These are phyloP conservation scores for Rhynchosporium secalis DNA, from an alignment of 2,329 filamentous ascomycete species.

Conservation along the genomic window DNA sequence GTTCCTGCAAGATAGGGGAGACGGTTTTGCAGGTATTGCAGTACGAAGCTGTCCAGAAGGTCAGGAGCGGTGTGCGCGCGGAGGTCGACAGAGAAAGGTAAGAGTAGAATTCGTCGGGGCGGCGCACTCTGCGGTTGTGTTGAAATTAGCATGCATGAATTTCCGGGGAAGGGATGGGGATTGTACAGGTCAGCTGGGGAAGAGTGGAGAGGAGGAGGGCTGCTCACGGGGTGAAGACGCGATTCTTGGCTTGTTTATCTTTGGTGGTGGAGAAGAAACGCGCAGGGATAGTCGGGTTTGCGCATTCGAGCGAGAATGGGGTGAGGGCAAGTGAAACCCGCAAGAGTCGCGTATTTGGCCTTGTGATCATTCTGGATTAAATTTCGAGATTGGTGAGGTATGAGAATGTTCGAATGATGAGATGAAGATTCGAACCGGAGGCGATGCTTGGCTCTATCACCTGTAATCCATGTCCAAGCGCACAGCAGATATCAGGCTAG, in stretches of 20 bases:
- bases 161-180: not conserved
- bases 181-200: conserved; percentile 16
- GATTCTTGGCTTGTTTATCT: conserved; percentile 41
- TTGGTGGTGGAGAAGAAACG: conserved; percentile 29
- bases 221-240: conserved; percentile 46
- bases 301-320: not conserved
- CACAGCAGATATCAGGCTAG: too few relatives aligned
- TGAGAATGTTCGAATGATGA: not conserved
- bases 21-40: conserved; percentile 56
- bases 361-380: conserved; percentile 30
- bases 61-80: conserved; percentile 55
- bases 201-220: not conserved
- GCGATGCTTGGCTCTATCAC: not conserved
- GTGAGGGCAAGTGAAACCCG: conserved; percentile 17
- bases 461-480: too few relatives aligned
- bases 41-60: conserved; percentile 60
- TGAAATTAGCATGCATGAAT: conserved; percentile 11
- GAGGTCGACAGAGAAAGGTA: conserved; percentile 57
- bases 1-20: conserved; percentile 49
- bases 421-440: not conserved
- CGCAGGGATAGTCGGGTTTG: not conserved
- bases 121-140: conserved; percentile 50
- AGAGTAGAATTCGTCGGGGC: conserved; percentile 54
- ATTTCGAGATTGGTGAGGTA: not conserved
- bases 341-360: conserved; percentile 21